Base-by-base conservation (phyloP, 2,329 filamentous ascomycete species). In the Talaromyces sp. region DNA sequence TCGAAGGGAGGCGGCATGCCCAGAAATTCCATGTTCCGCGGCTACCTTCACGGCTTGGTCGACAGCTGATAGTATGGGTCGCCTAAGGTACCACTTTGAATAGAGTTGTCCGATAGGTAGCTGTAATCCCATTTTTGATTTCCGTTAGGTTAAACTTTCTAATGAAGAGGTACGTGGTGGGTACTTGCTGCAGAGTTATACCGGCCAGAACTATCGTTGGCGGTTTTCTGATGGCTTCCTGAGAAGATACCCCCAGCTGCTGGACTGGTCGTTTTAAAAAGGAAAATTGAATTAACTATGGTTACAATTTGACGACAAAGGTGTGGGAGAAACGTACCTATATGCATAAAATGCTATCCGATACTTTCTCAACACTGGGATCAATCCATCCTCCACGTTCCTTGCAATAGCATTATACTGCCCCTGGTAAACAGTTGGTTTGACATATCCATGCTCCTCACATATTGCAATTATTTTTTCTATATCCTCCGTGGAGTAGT, bases 381-480 rank as follows among this genome's bases (percentile, higher is more conserved):
- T 41, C 26, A 58, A 26, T 4, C 31, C 49, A 26, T 58, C 41
- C 14, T 58, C 56, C 8, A 21, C 49, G 1, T 49, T 32, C 38
- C 56, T 58, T 4, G 38, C 46, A 19, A 58, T 43, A 9, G 56
- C 29, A 27, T 58, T 58, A 38, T 58, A 58, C 13, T 58, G 56
- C 29, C 56, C 56, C 32, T 58, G 29, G 21, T 58, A 58, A 14
- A 58, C 49, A 26, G 29, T 46, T 24, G 56, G 56, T 13, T 58
- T 58, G 49, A 53, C 24, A 9, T 52, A 58, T 21, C 31, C 46
- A 19, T 53, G 32, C 14, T 17, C 3, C n/a, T 58, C 56, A 19
- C 49, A 58, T 29, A 58, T 29, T 17, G 41, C 24, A 14, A 53
- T 21, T 24, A 53, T 21, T 24, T 43, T 26, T n/a, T 58, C 27